Evolutionary conservation across 2,329 filamentous ascomycete genomes (phyloP), one percentile per base, ranked within the genome.

Genomic region (Colletotrichum sp.): DNA sequence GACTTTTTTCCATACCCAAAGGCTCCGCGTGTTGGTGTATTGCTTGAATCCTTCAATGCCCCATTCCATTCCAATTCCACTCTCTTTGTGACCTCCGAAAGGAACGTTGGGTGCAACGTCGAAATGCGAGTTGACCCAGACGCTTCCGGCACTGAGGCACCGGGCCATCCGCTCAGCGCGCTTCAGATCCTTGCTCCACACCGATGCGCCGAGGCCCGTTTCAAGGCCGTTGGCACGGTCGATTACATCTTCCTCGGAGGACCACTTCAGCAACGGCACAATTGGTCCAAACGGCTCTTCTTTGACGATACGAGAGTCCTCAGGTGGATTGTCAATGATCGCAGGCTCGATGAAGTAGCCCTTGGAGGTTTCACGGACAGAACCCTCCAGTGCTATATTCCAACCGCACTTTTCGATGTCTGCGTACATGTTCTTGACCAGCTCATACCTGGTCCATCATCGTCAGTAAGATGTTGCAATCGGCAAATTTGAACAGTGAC

Each of bases 201-300:
- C 87, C 0, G 90, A 91, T 3, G 90, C 88, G 1, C 90, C 90
- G 1, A 93, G 86, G 0, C 90, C 91, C 32, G 86, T 87, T 26
- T 88, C 84, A 5, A 85, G 84, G 26, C 86, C 84, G 77, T 93
- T 93, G 2, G 89, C 91, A 9, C 90, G 87, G 3, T 82, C 81
- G 28, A 94, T 83, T 1, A 92, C 90, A 21, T 93, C 91, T 5
- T 88, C 88, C 76, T 94, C 92, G 26, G 89, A 86, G 0, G 85
- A 85, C 91, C 92, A 94, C 43, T 87, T 88, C 73, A 93, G 80
- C 9, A 94, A 83, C 0, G 93, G 92, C 3, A 94, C 86, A 32
- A 94, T 91, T 0, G 93, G 93, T 1, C 89, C 73, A 60, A 84
- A 84, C 0, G 87, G 88, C 79, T 92, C 90, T 77, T 90, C 90